Evolutionary conservation across 345 rosid genomes (phyloP), one percentile per base, ranked within the genome.

Genomic region (Moricandia arvensis): DNA sequence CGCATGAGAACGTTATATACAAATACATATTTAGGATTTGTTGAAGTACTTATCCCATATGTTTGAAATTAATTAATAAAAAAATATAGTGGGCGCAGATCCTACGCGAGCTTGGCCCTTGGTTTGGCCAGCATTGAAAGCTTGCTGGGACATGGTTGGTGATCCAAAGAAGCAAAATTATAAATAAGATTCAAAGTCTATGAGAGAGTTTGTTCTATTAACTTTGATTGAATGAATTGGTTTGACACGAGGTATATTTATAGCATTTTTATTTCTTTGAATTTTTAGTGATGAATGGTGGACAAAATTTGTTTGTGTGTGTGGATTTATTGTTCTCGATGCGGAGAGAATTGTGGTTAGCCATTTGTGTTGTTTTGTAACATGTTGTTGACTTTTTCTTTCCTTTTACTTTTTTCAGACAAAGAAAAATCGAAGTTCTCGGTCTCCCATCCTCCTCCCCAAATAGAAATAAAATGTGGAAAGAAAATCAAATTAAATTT

Each of bases 91-190:
- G 61, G n/a, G 11, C 31, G 7, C 7, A 11, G 8, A 26, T 64
- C 75, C 12, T 0, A 77, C 80, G 8, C 51, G 76, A 60, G 77
- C 63, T 67, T 78, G 77, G 65, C 77, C 81, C 45, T 30, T 78
- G 51, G 45, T 47, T 26, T 78, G 77, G 12, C 77, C 77, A 37
- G 81, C 74, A 17, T 78, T 66, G 69, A 78, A 78, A 58, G 75
- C 59, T 67, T 78, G 81, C 41, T 78, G 81, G 1, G 81, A 78
- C 81, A 78, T 78, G 41, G 34, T 43, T 71, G 43, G 24, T 76
- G 53, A 64, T 71, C 55, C 31, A 29, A 34, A 21, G 53, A 26
- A 9, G 13, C 16, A 38, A 68, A 47, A 26, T 11, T 45, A 12
- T 26, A 16, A 26, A 8, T 38, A 66, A 1, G 17, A 1, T 69